A percentile compares a stretch with the other conserved stretches of the same genome.
These are phyloP conservation scores for Ajuga chamaepitys DNA, from an alignment of 257 asterid species.

Conservation along the genomic window DNA sequence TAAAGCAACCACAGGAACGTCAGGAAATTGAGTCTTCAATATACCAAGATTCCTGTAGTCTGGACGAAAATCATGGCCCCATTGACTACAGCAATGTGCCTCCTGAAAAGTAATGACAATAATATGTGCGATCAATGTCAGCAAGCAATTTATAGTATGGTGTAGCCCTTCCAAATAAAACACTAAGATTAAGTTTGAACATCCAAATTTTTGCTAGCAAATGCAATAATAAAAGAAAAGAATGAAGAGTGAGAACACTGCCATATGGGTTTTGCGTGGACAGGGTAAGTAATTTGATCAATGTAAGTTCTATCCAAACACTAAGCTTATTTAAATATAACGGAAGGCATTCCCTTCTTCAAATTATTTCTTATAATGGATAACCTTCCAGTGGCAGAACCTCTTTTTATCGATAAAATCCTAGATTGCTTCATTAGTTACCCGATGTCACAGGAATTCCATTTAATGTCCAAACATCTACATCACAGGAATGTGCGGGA, in stretches of 20 bases:
- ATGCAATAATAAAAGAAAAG: neutral
- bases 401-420: neutral
- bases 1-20: slow-evolving; percentile 83
- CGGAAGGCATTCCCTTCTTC: neutral
- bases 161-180: slow-evolving; percentile 10
- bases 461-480: neutral
- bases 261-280: neutral
- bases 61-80: slow-evolving; percentile 99
- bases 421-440: slow-evolving; percentile 8
- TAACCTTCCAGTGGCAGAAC: neutral
- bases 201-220: neutral
- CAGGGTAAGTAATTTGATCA: neutral
- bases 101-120: slow-evolving; percentile 50
- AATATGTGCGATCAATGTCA: slow-evolving; percentile 6
- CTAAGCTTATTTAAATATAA: neutral
- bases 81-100: slow-evolving; percentile 99
- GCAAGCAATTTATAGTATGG: neutral
- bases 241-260: neutral
- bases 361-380: neutral
- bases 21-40: slow-evolving; percentile 93
- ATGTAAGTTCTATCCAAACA: neutral
- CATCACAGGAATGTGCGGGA: neutral
- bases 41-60: slow-evolving; percentile 97
- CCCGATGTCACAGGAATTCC: neutral
- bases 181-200: neutral